Conservation (phyloP, 1,284 basidiomycete genomes). For the Waitea zeae region DNA sequence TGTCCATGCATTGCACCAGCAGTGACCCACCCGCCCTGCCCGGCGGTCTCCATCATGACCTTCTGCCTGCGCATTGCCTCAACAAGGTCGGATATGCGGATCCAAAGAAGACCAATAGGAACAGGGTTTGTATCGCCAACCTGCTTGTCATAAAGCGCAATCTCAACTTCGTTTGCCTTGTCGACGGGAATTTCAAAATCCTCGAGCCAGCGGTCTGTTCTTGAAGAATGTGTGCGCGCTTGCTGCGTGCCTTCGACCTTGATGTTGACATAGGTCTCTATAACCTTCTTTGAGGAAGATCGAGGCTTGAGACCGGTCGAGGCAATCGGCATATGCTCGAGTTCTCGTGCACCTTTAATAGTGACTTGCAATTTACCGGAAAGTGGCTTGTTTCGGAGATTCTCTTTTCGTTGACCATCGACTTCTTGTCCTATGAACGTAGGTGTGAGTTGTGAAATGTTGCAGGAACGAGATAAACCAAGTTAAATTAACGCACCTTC, state of each 20-base stretch:
- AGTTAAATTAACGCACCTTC: conserved; percentile 19
- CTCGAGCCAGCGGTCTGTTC: conserved; percentile 95
- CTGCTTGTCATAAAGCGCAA: conserved; percentile 90
- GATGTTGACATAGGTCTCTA: conserved; percentile 85
- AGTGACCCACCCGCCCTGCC: conserved; percentile 87
- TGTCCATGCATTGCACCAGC: conserved; percentile 69
- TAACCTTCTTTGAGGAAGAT: conserved; percentile 60
- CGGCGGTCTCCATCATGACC: conserved; percentile 68
- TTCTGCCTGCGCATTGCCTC: conserved; percentile 92
- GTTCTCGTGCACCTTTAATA: conserved; percentile 78
- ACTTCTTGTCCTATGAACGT: conserved; percentile 27
- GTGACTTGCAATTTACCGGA: conserved; percentile 89
- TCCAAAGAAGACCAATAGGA: conserved; percentile 93
- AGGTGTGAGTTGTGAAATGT: background rate
- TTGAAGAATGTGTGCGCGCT: conserved; percentile 82
- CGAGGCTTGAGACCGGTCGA: conserved; percentile 40
- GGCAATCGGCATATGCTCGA: conserved; percentile 80
- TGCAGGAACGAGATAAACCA: background rate
- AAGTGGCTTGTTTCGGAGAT: conserved; percentile 79
- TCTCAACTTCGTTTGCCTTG: conserved; percentile 97
- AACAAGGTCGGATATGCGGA: conserved; percentile 87
- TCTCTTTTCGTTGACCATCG: conserved; percentile 82
- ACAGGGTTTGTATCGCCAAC: conserved; percentile 63
- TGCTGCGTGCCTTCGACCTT: conserved; percentile 94
- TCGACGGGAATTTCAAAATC: conserved; percentile 94